Evolutionary conservation across 129 eudicot species (phyloP).

Genomic region (Arctium lappa): DNA sequence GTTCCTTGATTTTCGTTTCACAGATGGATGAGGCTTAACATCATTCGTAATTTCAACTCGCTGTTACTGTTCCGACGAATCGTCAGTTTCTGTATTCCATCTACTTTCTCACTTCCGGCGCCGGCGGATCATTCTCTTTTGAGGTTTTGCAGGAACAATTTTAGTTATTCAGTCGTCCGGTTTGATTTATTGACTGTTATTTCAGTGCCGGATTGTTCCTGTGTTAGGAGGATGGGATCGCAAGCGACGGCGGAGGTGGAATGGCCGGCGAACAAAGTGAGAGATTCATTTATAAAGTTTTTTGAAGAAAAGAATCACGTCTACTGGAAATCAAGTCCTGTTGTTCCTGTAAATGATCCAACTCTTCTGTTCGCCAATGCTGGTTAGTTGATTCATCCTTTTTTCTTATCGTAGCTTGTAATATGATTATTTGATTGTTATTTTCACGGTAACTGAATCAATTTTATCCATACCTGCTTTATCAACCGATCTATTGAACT

Average conservation of each 20-base stretch:
- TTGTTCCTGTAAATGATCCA: slow-evolving; percentile 91
- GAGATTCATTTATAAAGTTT: slow-evolving; percentile 63
- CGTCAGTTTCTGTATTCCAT: background rate
- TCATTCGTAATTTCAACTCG: slow-evolving; percentile 12
- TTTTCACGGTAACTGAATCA: background rate
- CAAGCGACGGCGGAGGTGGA: slow-evolving; percentile 36
- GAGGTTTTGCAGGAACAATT: background rate
- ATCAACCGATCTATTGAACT: background rate
- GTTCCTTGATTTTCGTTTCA: background rate
- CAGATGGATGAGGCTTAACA: slow-evolving; percentile 36
- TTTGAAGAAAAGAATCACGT: slow-evolving; percentile 55
- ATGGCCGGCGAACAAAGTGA: slow-evolving; percentile 77
- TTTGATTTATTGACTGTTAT: background rate
- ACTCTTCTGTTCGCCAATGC: slow-evolving; percentile 94
- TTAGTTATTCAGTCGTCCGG: background rate
- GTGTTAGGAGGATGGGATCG: slow-evolving; percentile 45
- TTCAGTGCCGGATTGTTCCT: background rate
- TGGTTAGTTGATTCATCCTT: slow-evolving; percentile 36
- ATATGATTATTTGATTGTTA: background rate
- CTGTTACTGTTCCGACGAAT: background rate
- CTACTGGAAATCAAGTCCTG: slow-evolving; percentile 85
- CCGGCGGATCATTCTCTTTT: background rate
- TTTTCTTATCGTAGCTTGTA: background rate
- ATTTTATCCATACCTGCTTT: background rate
- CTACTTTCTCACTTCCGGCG: background rate